These are phyloP conservation scores for Eragrostis tef DNA, from an alignment of 202 grass and related monocot species.

Conservation along the genomic window DNA sequence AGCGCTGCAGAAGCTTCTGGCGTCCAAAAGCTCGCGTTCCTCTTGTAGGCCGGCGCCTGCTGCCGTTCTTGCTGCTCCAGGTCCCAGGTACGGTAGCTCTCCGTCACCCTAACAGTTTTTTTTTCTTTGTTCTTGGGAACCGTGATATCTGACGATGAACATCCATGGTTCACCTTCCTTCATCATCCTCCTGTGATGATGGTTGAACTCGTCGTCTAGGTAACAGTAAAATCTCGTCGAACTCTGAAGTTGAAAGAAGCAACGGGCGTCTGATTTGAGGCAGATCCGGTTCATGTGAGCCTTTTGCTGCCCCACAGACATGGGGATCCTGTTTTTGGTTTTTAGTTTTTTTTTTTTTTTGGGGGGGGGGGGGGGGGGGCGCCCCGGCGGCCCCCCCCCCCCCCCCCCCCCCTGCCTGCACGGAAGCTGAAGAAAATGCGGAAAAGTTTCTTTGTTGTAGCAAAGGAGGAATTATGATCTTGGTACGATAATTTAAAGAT, in stretches of 20 bases:
- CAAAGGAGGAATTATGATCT: no score
- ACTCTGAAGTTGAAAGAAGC: background rate
- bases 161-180: no score
- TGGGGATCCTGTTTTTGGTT: background rate
- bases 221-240: background rate
- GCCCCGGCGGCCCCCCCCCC: no score
- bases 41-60: background rate
- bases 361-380: no score
- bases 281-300: conserved; percentile 10
- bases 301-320: background rate
- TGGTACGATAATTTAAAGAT: no score
- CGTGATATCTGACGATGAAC: conserved; percentile 4
- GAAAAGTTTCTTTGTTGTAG: no score
- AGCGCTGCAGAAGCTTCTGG: background rate
- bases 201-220: background rate
- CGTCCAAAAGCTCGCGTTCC: background rate
- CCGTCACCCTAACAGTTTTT: background rate
- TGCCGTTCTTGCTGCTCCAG: background rate
- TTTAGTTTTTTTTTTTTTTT: no score
- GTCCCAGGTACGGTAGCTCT: background rate
- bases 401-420: no score
- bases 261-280: background rate
- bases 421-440: no score
- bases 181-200: background rate
- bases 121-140: background rate